Evolutionary conservation across 2,329 filamentous ascomycete genomes (phyloP), one percentile per base, ranked within the genome.

Genomic region (Myriosclerotinia curreyana): DNA sequence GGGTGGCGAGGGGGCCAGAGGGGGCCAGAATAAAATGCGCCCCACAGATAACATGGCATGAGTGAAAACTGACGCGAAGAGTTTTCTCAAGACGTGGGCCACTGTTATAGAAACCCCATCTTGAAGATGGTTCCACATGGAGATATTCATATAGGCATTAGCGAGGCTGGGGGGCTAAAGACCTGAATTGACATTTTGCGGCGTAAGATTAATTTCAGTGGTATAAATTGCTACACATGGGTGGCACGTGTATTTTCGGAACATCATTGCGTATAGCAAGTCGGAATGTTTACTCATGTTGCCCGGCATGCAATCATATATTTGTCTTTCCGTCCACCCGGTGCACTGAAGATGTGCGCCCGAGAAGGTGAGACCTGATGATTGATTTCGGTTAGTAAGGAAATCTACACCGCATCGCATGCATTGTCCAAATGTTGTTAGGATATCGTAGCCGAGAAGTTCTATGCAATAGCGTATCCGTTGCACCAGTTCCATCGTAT

Each of bases 51-150:
- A 22, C 17, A 11, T n/a, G 15, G 8, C 14, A 11, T 25, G 55
- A 48, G 28, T 38, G 28, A 48, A n/a, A 22, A 22, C 44, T 49
- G 55, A 48, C 31, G 31, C 55, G 55, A 59, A 59, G 55, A 59
- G 28, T 48, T 59, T 59, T 59, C 42, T 59, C n/a, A n/a, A 58
- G 31, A 49, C 15, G 14, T 46, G 55, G 36, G 48, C 55, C 44
- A 59, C 55, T 48, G 28, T 20, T 20, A n/a, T n/a, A 20, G 25
- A 49, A 53, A 36, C 15, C 28, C 14, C n/a, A 49, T 48, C 31
- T 48, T 48, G n/a, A 44, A 46, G 25, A 25, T 22, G 14, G n/a
- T 20, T 25, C 44, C n/a, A 48, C 55, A 58, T 48, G 15, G 20
- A 17, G 36, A 58, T 17, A 17, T 58, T 58, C 55, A 22, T 25